phyloP scores from a whole-genome alignment of 2,329 filamentous ascomycete species.

The Scedosporium boydii region DNA sequence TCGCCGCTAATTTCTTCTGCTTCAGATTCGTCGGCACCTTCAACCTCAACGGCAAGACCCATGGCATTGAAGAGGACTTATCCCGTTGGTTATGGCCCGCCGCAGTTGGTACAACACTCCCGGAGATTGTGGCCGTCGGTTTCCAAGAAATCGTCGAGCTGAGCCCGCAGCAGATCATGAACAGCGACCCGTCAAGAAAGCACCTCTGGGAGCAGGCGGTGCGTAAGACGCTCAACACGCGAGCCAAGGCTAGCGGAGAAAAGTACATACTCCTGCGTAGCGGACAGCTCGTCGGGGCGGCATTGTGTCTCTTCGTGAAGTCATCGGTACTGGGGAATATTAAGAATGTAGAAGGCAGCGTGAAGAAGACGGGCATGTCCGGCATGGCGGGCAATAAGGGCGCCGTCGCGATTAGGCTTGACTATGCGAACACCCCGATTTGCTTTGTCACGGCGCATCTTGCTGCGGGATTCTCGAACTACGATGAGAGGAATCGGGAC shows the following conservation, averaged over 20 bases:
- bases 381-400: conserved; percentile 98
- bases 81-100: conserved; percentile 76
- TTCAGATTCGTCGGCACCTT: conserved; percentile 67
- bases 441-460: conserved; percentile 96
- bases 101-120: conserved; percentile 47
- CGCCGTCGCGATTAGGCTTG: conserved; percentile 89
- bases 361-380: conserved; percentile 91
- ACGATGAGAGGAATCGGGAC: conserved; percentile 90
- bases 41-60: conserved; percentile 83
- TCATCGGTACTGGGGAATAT: conserved; percentile 67
- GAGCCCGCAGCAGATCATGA: conserved; percentile 98
- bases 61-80: conserved; percentile 69
- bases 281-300: conserved; percentile 89
- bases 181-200: conserved; percentile 80
- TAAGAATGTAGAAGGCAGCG: conserved; percentile 92
- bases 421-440: conserved; percentile 84
- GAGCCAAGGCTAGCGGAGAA: conserved; percentile 56
- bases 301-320: conserved; percentile 84
- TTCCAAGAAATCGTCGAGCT: conserved; percentile 99
- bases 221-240: conserved; percentile 63
- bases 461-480: conserved; percentile 91
- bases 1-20: neutral
- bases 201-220: conserved; percentile 82
- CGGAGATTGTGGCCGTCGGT: conserved; percentile 80
- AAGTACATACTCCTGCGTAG: conserved; percentile 85